These are phyloP conservation scores for Sideroxylon spinosum DNA, from an alignment of 179 eudicot genomes.

Conservation along the genomic window DNA sequence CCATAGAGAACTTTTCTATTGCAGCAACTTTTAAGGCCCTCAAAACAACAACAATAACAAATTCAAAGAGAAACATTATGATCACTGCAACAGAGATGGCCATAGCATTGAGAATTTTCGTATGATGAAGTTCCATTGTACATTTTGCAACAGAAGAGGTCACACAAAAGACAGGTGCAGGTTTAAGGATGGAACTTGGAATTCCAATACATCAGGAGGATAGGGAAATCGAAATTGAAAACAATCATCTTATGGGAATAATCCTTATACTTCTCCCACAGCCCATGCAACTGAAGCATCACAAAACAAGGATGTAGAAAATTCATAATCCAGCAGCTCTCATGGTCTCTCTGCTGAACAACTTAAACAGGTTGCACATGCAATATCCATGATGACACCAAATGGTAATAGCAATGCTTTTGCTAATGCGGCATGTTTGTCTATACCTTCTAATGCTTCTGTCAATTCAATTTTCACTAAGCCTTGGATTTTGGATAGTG, in stretches of 20 bases:
- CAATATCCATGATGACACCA: no score
- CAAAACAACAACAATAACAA: not conserved
- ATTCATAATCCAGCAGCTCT: no score
- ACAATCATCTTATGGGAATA: no score
- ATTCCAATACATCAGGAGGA: no score
- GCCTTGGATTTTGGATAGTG: conserved; percentile 15
- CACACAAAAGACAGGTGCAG: not conserved
- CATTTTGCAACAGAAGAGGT: not conserved
- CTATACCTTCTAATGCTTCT: not conserved
- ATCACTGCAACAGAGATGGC: conserved; percentile 8
- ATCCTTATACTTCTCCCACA: no score
- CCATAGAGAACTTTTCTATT: not conserved
- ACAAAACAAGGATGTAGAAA: no score
- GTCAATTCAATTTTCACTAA: not conserved
- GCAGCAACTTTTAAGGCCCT: not conserved
- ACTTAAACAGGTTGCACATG: no score
- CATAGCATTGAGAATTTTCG: not conserved
- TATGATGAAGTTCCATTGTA: not conserved
- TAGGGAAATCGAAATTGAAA: no score
- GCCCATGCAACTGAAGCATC: no score
- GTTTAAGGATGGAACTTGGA: not conserved
- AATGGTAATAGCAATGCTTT: no score
- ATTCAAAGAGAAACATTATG: not conserved
- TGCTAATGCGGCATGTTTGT: no score
- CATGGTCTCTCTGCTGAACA: no score